These are phyloP conservation scores for Fusarium napiforme DNA, from an alignment of 2,329 filamentous ascomycete genomes.

Conservation along the genomic window DNA sequence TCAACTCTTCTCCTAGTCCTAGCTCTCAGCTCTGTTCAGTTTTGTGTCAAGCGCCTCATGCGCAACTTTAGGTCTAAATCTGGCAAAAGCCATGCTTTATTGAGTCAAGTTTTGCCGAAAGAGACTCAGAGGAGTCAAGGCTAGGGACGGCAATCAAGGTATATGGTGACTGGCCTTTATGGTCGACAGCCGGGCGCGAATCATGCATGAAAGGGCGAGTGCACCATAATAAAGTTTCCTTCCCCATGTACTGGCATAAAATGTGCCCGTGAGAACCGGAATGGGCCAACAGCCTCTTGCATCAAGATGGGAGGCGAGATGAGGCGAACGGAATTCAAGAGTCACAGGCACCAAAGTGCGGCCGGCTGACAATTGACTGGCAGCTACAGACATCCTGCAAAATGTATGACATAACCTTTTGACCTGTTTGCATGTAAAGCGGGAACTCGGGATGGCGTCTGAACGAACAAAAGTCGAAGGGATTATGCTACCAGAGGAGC, in stretches of 20 bases:
- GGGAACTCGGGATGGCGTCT: neutral
- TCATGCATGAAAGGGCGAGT: neutral
- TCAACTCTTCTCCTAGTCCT: neutral
- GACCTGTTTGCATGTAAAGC: neutral
- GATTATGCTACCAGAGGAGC: neutral
- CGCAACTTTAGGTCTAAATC: rapidly evolving
- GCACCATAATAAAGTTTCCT: rapidly evolving
- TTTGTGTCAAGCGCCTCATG: neutral
- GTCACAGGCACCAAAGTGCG: neutral
- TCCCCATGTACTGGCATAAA: neutral
- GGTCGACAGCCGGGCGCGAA: neutral
- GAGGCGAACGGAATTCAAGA: neutral
- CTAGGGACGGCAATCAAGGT: neutral
- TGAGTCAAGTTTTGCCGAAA: rapidly evolving
- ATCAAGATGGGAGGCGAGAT: neutral
- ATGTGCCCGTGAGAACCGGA: rapidly evolving
- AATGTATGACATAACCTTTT: neutral
- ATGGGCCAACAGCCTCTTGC: neutral
- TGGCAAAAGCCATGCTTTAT: neutral
- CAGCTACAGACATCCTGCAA: rapidly evolving
- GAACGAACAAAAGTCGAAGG: neutral
- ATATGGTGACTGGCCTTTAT: neutral
- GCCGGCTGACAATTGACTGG: neutral
- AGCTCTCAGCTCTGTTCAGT: rapidly evolving
- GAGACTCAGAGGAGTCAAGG: neutral